Base-by-base conservation (phyloP, 306 rosid genomes). In the Fagus sylvatica region DNA sequence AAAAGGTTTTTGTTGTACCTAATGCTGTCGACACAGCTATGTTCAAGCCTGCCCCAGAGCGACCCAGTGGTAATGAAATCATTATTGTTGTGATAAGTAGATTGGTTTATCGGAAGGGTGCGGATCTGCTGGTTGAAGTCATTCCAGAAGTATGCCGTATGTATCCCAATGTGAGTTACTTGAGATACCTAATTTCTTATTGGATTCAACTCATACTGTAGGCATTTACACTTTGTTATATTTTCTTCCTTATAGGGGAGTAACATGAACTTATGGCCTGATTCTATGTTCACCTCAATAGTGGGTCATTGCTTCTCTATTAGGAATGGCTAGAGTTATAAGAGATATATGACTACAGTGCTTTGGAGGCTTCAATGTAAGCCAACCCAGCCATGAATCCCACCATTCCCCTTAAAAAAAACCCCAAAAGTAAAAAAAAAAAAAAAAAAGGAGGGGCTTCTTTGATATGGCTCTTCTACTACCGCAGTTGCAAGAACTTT, bases 1-100 rank as follows among this genome's bases (percentile, higher is more conserved):
- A 89, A 74, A 94, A 88, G 83, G 98, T 92, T 83, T 94, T 88
- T 81, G 96, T 94, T 19, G 74, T 94, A 79, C 98, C 98, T 53
- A 92, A 90, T 84, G 98, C 97, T 75, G 98, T 90, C 65, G 98
- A 92, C 84, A 94, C 96, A 39, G 87, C 97, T 71, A 94, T 94
- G 97, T 90, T 94, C 90, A 94, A 89, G 87, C 98, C 98, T 37
- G 94, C 94, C 57, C 76, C 80, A 15, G 51, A 74, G 72, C 85
- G 93, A 51, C 92, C 89, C 8, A 83, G 88, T 32, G 73, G 71
- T 69, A 76, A 57, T 9, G 92, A 90, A 74, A 87, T 94, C 73
- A 76, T 92, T 53, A 90, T 90, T 84, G 93, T 94, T 78, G 98
- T 94, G 82, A 85, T 94, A 41, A 94, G 97, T 79, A 85, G 97